phyloP scores from a whole-genome alignment of 2,329 filamentous ascomycete species.

The Alternaria longipes region DNA sequence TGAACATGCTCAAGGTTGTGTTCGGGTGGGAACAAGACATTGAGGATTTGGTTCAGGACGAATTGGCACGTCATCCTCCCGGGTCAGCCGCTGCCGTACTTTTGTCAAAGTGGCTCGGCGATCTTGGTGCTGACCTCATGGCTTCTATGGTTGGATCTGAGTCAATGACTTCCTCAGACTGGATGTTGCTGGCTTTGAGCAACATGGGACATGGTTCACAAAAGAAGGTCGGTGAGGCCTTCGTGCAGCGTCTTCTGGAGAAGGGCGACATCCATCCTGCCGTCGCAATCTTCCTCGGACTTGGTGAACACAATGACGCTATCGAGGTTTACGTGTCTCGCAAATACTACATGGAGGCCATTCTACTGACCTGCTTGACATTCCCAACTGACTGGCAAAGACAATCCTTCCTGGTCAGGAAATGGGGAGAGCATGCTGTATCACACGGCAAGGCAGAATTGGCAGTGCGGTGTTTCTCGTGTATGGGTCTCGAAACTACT shows the following conservation, averaged over 20 bases:
- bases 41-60: conserved; percentile 81
- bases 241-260: conserved; percentile 88
- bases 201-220: conserved; percentile 81
- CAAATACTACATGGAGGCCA: conserved; percentile 89
- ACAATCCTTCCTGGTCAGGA: conserved; percentile 84
- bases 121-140: conserved; percentile 83
- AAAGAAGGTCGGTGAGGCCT: conserved; percentile 88
- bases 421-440: conserved; percentile 94
- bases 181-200: conserved; percentile 94
- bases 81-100: conserved; percentile 83
- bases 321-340: conserved; percentile 96
- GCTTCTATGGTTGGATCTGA: conserved; percentile 76
- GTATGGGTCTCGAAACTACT: conserved; percentile 82
- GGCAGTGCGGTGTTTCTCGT: conserved; percentile 92
- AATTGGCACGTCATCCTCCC: conserved; percentile 76
- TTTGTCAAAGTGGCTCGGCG: conserved; percentile 90
- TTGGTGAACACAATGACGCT: conserved; percentile 92
- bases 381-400: conserved; percentile 90
- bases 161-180: conserved; percentile 92
- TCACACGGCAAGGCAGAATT: conserved; percentile 87
- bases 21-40: conserved; percentile 95
- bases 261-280: conserved; percentile 91
- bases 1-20: conserved; percentile 90
- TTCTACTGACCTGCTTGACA: conserved; percentile 84
- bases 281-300: conserved; percentile 88